These are phyloP conservation scores for Eucalyptus albens DNA, from an alignment of 345 rosid species.

Conservation along the genomic window DNA sequence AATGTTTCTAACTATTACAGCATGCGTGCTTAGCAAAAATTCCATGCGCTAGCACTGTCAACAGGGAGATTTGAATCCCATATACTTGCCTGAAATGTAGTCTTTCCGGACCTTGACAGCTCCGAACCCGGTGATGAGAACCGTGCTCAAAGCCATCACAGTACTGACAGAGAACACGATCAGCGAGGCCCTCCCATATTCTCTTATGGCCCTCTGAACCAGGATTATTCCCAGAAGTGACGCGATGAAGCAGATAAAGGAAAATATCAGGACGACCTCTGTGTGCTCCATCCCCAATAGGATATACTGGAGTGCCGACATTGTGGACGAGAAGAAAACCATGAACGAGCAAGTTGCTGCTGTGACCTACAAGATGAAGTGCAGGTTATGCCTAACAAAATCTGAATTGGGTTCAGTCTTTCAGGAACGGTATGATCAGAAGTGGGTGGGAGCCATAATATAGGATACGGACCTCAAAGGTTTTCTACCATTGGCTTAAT, in stretches of 20 bases:
- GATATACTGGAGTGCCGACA: constrained; percentile 60
- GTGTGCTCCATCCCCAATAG: constrained; percentile 64
- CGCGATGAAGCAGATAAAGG: constrained; percentile 47
- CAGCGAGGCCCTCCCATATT: constrained; percentile 67
- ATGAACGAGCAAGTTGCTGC: constrained; percentile 76
- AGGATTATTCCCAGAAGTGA: constrained; percentile 62
- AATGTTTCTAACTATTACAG: background rate
- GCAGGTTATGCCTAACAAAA: background rate
- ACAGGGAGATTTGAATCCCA: constrained; percentile 78
- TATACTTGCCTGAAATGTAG: constrained; percentile 34
- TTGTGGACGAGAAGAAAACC: constrained; percentile 64
- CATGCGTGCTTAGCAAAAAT: background rate
- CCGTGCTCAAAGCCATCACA: constrained; percentile 70
- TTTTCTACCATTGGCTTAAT: background rate
- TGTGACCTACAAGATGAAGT: constrained; percentile 33
- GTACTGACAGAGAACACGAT: constrained; percentile 70
- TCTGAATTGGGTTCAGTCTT: background rate
- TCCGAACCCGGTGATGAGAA: constrained; percentile 69
- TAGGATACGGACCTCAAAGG: background rate
- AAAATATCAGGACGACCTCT: constrained; percentile 25
- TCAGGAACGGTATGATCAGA: background rate
- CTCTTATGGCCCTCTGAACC: constrained; percentile 42
- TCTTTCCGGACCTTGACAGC: constrained; percentile 57
- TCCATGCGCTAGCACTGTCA: background rate
- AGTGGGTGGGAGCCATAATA: background rate